phyloP scores from a whole-genome alignment of 2,329 filamentous ascomycete genomes.

The Botryosphaeria dothidea region DNA sequence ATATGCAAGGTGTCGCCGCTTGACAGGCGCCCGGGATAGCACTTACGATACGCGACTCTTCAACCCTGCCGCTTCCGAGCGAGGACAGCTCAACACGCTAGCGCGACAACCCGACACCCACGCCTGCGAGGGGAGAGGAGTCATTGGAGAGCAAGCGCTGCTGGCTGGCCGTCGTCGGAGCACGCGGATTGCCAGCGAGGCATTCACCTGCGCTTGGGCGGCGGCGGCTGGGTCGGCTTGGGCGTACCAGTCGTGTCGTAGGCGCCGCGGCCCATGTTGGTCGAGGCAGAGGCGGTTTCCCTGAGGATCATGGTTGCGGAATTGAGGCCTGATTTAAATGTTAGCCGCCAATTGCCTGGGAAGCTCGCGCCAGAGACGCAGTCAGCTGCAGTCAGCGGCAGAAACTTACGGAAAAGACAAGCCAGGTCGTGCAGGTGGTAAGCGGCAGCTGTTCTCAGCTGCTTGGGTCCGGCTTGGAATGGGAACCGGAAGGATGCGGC shows the following conservation, averaged over 20 bases:
- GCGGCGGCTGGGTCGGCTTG: conserved; percentile 45
- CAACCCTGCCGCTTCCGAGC: conserved; percentile 11
- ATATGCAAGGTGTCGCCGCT: conserved; percentile 19
- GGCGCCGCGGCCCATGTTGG: conserved; percentile 51
- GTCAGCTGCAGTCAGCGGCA: conserved; percentile 20
- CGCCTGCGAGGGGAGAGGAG: conserved; percentile 18
- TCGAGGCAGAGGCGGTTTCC: conserved; percentile 38
- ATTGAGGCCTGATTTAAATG: conserved; percentile 31
- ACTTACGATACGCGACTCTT: conserved; percentile 15
- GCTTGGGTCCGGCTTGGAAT: background rate
- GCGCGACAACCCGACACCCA: conserved; percentile 13
- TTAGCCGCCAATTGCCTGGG: background rate
- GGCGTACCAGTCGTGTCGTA: conserved; percentile 53
- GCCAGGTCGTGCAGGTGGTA: background rate
- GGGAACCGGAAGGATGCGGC: conserved; percentile 2
- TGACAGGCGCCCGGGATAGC: conserved; percentile 7
- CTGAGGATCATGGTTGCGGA: conserved; percentile 43
- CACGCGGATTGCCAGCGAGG: background rate
- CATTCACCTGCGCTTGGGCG: conserved; percentile 38
- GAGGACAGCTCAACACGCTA: conserved; percentile 11
- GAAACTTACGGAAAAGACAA: conserved; percentile 22
- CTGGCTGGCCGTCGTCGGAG: conserved; percentile 1
- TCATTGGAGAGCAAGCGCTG: conserved; percentile 4
- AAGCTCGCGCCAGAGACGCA: conserved; percentile 18
- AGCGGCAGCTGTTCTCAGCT: background rate